Evolutionary conservation across 352 stramenopile genomes (phyloP), one percentile per base, ranked within the genome.

Genomic region (Globisporangium sylvaticum): DNA sequence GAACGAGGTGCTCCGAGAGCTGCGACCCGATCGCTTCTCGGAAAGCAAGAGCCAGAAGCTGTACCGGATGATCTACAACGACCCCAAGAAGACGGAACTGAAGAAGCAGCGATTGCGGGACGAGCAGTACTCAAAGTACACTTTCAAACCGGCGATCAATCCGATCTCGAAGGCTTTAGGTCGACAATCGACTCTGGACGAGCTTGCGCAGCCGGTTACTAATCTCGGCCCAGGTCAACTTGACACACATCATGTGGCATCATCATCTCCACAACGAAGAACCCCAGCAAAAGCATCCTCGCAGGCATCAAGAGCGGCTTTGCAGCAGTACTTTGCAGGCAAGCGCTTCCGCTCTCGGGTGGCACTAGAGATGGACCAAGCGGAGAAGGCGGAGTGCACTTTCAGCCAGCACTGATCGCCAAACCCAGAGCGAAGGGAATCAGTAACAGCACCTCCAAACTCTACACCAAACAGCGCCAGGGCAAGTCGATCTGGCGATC

Each of bases 71-170:
- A 86, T 79, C 4, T 94, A 94, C 55, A 77, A 87, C 25, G 82
- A 91, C 29, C 83, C 81, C 7, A 77, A 77, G 54, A 69, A 84
- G 14, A 71, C 68, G 20, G 83, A 91, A 64, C 42, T 88, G 9
- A 84, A 85, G 46, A 90, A 88, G 25, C 80, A 90, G 37, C 75
- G 69, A 14, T 24, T 90, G 20, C 75, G 84, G 0, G 80, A 91
- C 31, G 67, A 90, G 34, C 65, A 83, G 10, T 79, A 85, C 55
- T 56, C 70, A 22, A 73, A 95, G 64, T 93, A 76, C 37, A 76
- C 79, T 0, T 94, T 93, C 73, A 90, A 93, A 25, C 87, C 89
- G 1, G 65, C 80, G 58, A 92, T 95, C 48, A 96, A 95, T 66
- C 71, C 77, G 0, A 70, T 96, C 1, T 95, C 86, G 0, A 83